A percentile compares a stretch with the other conserved stretches of the same genome.
phyloP scores from a whole-genome alignment of 768 basidiomycete genomes.

The Podaxis pistillaris region DNA sequence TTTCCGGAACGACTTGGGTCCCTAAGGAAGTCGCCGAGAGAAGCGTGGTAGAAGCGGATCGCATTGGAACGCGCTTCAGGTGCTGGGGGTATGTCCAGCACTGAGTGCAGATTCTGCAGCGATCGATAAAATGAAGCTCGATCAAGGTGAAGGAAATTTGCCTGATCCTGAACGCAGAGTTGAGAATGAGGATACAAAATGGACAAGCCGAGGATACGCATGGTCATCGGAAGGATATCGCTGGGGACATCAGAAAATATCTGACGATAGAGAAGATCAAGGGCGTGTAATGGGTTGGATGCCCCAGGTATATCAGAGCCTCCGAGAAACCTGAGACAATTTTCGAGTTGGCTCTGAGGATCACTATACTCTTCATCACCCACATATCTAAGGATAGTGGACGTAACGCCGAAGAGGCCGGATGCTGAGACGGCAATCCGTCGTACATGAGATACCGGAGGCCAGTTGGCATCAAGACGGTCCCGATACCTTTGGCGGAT shows the following conservation, averaged over 20 bases:
- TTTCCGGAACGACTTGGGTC: neutral
- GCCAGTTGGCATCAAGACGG: neutral
- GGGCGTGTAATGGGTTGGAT: neutral
- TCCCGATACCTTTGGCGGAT: neutral
- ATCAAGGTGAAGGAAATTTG: neutral
- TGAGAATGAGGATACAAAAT: neutral
- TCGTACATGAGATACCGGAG: neutral
- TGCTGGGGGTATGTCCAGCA: neutral
- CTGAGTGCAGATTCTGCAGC: neutral
- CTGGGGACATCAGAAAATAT: neutral
- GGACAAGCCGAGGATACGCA: neutral
- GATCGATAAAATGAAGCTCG: neutral
- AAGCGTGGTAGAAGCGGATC: neutral
- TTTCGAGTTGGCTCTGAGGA: neutral
- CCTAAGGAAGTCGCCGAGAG: neutral
- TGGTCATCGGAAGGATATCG: neutral
- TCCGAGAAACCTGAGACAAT: neutral
- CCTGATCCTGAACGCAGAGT: neutral
- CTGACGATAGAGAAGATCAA: too few relatives aligned
- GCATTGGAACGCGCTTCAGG: neutral
- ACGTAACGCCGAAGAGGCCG: neutral
- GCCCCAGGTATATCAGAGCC: neutral
- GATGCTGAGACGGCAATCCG: neutral
- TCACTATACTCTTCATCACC: neutral
- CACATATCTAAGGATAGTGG: neutral